Percentiles rank a stretch among this genome's conserved stretches.
Conservation (phyloP, 176 grass and related monocot species). For the Areca catechu region DNA sequence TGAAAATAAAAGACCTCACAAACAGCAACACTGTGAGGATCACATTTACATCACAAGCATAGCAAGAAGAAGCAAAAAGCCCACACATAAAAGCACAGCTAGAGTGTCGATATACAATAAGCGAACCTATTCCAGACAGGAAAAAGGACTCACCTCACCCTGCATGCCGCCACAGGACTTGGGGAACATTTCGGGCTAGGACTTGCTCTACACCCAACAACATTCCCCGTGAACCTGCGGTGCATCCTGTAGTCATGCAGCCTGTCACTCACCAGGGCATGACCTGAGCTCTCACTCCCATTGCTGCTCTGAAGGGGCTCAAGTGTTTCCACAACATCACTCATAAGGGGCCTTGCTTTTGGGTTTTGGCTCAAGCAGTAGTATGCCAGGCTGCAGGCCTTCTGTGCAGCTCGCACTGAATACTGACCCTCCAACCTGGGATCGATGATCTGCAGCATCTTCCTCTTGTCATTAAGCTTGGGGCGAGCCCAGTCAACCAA, state of each 20-base stretch:
- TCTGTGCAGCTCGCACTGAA: constrained; percentile 66
- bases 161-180: constrained; percentile 58
- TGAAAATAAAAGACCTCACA: neutral
- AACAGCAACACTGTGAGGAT: neutral
- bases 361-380: constrained; percentile 96
- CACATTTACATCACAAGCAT: constrained; percentile 8
- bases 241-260: constrained; percentile 45
- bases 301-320: constrained; percentile 56
- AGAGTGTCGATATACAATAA: constrained; percentile 14
- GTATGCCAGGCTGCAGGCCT: constrained; percentile 86
- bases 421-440: constrained; percentile 66
- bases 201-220: constrained; percentile 55
- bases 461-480: constrained; percentile 83
- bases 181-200: constrained; percentile 51
- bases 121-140: neutral
- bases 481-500: constrained; percentile 87
- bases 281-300: constrained; percentile 23
- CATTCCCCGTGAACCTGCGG: constrained; percentile 38
- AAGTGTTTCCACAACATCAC: constrained; percentile 81
- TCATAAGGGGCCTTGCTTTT: constrained; percentile 92
- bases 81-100: neutral
- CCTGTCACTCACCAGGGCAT: constrained; percentile 16
- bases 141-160: constrained; percentile 54
- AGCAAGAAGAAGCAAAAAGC: constrained; percentile 7
- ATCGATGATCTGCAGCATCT: constrained; percentile 83